Percentiles rank a stretch among this genome's conserved stretches.
Conservation (phyloP, 352 stramenopile genomes). For the Phytophthora rubi region DNA sequence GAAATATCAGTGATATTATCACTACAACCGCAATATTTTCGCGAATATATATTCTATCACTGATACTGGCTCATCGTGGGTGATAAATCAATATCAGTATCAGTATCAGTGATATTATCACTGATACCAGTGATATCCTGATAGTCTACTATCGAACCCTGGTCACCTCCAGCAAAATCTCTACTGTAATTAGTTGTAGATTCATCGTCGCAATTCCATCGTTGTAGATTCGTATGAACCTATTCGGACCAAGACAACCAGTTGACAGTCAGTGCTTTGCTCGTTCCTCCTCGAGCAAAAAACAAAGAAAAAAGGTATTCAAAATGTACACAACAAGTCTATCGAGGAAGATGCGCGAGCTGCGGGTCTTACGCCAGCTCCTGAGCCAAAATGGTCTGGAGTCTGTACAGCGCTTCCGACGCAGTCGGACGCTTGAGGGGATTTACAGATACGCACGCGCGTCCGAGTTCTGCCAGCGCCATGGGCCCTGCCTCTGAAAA, state of each 20-base stretch:
- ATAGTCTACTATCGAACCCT: too few relatives aligned
- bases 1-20: too few relatives aligned
- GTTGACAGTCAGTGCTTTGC: conserved; percentile 4
- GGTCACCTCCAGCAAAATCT: not conserved
- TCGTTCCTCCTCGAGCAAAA: conserved; percentile 8
- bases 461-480: conserved; percentile 33
- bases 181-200: too few relatives aligned
- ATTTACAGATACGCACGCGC: conserved; percentile 34
- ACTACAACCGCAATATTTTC: too few relatives aligned
- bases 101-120: too few relatives aligned
- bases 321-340: conserved; percentile 19
- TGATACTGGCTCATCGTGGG: too few relatives aligned
- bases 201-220: too few relatives aligned
- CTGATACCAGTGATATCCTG: too few relatives aligned
- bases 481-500: conserved; percentile 31
- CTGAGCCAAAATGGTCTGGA: conserved; percentile 39
- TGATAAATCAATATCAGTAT: too few relatives aligned
- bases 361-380: conserved; percentile 23
- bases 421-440: conserved; percentile 35
- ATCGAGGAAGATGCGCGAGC: conserved; percentile 6
- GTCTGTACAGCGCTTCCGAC: conserved; percentile 41
- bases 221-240: too few relatives aligned
- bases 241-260: not conserved
- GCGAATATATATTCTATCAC: too few relatives aligned
- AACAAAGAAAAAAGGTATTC: conserved; percentile 17